Percentiles rank a stretch among this genome's conserved stretches.
Evolutionary conservation across 768 basidiomycete species (phyloP).

Genomic region (Auriscalpium vulgare): DNA sequence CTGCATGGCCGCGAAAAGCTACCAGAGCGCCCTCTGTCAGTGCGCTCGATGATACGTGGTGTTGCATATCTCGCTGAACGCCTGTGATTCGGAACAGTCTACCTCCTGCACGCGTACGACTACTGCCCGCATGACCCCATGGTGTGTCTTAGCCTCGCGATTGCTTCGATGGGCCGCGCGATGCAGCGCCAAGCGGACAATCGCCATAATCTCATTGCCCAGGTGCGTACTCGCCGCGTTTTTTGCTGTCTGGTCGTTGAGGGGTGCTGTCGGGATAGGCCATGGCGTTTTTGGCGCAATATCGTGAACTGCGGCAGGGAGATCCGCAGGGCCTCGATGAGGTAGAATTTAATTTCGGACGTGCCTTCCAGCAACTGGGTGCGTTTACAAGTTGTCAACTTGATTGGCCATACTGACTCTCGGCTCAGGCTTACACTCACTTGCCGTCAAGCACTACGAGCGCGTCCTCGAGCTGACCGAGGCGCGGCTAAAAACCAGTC

Average conservation of each 20-base stretch:
- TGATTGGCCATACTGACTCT: neutral
- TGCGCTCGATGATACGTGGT: constrained; percentile 32
- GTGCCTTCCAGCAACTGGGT: constrained; percentile 93
- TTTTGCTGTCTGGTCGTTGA: neutral
- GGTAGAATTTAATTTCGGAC: constrained; percentile 89
- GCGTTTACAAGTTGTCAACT: constrained; percentile 11
- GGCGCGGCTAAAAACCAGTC: constrained; percentile 24
- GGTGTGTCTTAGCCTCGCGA: constrained; percentile 74
- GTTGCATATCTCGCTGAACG: neutral
- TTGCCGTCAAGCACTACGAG: constrained; percentile 83
- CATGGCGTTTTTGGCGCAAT: constrained; percentile 78
- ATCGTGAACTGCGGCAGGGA: constrained; percentile 54
- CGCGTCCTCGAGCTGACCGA: constrained; percentile 60
- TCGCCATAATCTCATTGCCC: constrained; percentile 78
- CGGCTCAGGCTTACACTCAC: constrained; percentile 60
- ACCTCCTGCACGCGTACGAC: constrained; percentile 83
- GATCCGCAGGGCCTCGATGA: constrained; percentile 47
- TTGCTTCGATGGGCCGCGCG: constrained; percentile 82
- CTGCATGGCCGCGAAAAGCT: constrained; percentile 77
- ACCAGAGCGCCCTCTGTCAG: constrained; percentile 77
- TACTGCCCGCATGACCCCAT: constrained; percentile 78
- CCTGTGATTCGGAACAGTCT: constrained; percentile 44
- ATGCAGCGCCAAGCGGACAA: constrained; percentile 96
- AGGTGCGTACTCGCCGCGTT: constrained; percentile 30
- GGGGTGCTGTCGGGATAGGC: constrained; percentile 36